A percentile compares a stretch with the other conserved stretches of the same genome.
These are phyloP conservation scores for Euphorbia tirucalli DNA, from an alignment of 345 rosid genomes.

Conservation along the genomic window DNA sequence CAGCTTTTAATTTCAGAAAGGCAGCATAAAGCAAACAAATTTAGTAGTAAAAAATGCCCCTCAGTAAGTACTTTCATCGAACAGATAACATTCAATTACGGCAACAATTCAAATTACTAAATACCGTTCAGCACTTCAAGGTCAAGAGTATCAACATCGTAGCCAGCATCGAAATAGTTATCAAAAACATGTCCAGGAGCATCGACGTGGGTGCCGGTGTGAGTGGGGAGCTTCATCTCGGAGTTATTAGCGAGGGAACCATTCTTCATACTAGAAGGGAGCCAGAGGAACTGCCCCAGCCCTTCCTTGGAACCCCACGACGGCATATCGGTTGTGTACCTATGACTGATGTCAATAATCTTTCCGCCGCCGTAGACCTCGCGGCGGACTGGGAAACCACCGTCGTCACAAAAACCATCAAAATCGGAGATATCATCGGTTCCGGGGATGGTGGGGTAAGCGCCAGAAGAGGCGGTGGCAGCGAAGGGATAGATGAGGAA, in stretches of 20 bases:
- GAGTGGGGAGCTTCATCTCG: slow-evolving; percentile 68
- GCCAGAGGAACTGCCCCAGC: slow-evolving; percentile 61
- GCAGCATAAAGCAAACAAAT: not conserved
- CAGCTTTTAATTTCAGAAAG: not conserved
- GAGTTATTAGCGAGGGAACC: slow-evolving; percentile 75
- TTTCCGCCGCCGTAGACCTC: slow-evolving; percentile 71
- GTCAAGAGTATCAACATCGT: slow-evolving; percentile 86
- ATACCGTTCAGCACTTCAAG: slow-evolving; percentile 52
- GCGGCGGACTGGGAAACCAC: slow-evolving; percentile 54
- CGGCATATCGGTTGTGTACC: slow-evolving; percentile 59
- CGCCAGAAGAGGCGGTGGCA: slow-evolving; percentile 25
- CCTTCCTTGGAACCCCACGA: slow-evolving; percentile 44
- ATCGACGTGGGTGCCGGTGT: slow-evolving; percentile 90
- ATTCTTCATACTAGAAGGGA: slow-evolving; percentile 73
- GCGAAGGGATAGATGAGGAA: slow-evolving; percentile 9
- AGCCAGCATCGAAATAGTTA: slow-evolving; percentile 76
- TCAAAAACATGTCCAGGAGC: slow-evolving; percentile 83
- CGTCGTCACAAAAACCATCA: slow-evolving; percentile 11
- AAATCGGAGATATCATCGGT: slow-evolving; percentile 26
- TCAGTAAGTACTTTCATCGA: not conserved
- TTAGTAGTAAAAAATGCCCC: not conserved
- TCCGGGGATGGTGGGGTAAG: slow-evolving; percentile 44
- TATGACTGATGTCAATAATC: slow-evolving; percentile 73
- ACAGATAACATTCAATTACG: not conserved
- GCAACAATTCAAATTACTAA: not conserved